Percentiles rank a stretch among this genome's conserved stretches.
phyloP scores from a whole-genome alignment of 805 yeast genomes.

The Yarrowia osloensis region DNA sequence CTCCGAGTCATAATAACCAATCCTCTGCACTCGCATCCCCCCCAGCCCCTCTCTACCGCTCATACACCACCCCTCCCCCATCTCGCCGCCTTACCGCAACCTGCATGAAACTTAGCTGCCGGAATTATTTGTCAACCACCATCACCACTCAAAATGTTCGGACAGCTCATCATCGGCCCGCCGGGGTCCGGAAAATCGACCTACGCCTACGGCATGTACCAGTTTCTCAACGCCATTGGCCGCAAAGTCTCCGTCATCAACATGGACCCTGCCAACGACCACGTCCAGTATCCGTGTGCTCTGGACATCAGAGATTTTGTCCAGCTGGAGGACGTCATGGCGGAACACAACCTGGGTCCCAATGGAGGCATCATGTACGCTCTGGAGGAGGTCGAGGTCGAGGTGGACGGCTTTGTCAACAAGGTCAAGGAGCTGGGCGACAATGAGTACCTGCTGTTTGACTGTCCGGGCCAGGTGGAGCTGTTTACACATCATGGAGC shows the following conservation, averaged over 20 bases:
- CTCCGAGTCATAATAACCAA: neutral
- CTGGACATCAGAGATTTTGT: slow-evolving; percentile 78
- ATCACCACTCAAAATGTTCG: slow-evolving; percentile 46
- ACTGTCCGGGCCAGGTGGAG: slow-evolving; percentile 96
- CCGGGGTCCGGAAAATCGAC: slow-evolving; percentile 98
- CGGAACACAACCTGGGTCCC: slow-evolving; percentile 71
- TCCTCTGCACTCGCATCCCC: no score
- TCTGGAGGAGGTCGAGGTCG: slow-evolving; percentile 62
- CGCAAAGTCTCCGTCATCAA: slow-evolving; percentile 82
- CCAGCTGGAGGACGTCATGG: slow-evolving; percentile 77
- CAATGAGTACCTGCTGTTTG: slow-evolving; percentile 71
- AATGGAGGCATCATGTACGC: slow-evolving; percentile 92
- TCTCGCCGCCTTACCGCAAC: neutral
- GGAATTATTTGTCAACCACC: neutral
- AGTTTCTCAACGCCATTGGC: slow-evolving; percentile 92
- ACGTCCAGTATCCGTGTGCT: slow-evolving; percentile 66
- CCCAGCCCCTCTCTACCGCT: neutral
- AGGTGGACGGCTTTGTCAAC: slow-evolving; percentile 59
- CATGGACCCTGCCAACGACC: slow-evolving; percentile 89
- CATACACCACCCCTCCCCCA: neutral
- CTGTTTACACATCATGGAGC: slow-evolving; percentile 88
- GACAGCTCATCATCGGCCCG: slow-evolving; percentile 94
- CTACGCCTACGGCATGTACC: slow-evolving; percentile 86
- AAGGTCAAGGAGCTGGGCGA: slow-evolving; percentile 59
- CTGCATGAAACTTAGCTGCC: neutral